These are phyloP conservation scores for Taphrina wiesneri DNA, from an alignment of 1,139 yeast genomes.

Conservation along the genomic window DNA sequence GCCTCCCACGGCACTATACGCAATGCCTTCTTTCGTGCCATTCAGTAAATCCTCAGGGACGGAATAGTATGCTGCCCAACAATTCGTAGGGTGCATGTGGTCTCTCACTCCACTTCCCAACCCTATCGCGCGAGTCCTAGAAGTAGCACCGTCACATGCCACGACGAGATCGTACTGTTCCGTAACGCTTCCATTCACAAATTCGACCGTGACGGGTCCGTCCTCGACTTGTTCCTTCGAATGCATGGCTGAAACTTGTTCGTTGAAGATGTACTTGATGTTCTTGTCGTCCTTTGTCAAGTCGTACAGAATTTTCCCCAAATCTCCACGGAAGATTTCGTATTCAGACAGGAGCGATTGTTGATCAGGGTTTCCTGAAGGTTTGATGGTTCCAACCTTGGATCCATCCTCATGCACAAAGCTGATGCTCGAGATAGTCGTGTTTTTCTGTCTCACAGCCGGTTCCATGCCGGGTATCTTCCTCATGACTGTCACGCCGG, in stretches of 20 bases:
- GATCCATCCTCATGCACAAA: conserved; percentile 2
- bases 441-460: background rate
- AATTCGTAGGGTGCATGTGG: background rate
- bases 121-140: background rate
- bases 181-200: background rate
- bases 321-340: conserved; percentile 11
- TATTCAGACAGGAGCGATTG: conserved; percentile 7
- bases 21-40: background rate
- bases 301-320: conserved; percentile 2
- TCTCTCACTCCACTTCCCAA: background rate
- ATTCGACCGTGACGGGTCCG: conserved; percentile 7
- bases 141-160: conserved; percentile 10
- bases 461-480: conserved; percentile 2
- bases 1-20: background rate
- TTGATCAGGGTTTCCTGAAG: background rate
- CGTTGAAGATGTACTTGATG: background rate
- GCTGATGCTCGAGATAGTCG: background rate
- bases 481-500: background rate
- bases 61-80: conserved; percentile 1
- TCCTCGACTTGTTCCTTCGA: background rate
- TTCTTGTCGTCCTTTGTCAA: background rate
- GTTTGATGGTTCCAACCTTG: background rate
- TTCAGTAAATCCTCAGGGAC: background rate
- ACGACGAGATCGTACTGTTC: conserved; percentile 13
- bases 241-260: background rate